Percentiles rank a stretch among this genome's conserved stretches.
Conservation (phyloP, 2,329 filamentous ascomycete genomes). For the Monosporascus sp. region DNA sequence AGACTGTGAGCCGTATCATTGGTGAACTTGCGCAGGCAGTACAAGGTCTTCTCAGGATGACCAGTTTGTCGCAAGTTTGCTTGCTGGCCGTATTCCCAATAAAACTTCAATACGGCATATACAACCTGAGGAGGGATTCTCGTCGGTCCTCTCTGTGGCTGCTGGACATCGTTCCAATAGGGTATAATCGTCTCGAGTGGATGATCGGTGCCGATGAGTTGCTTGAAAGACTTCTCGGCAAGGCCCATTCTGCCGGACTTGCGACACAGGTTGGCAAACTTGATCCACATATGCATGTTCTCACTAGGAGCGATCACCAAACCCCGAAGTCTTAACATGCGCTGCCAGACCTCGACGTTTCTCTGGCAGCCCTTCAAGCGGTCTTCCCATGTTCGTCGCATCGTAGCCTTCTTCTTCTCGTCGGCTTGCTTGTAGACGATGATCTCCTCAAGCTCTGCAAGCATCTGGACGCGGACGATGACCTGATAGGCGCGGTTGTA, state of each 20-base stretch:
- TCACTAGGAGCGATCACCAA: constrained; percentile 88
- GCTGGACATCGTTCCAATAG: constrained; percentile 44
- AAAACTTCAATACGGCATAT: constrained; percentile 95
- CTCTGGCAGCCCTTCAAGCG: constrained; percentile 91
- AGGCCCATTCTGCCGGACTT: constrained; percentile 93
- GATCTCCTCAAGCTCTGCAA: constrained; percentile 96
- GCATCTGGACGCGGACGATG: constrained; percentile 98
- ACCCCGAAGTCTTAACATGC: constrained; percentile 91
- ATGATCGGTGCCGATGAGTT: constrained; percentile 71
- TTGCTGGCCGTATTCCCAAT: constrained; percentile 82
- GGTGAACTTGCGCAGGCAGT: constrained; percentile 58
- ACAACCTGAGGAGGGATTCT: constrained; percentile 71
- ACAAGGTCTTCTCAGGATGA: constrained; percentile 51
- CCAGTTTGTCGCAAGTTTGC: constrained; percentile 35
- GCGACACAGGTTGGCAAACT: constrained; percentile 95
- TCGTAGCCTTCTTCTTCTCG: constrained; percentile 79
- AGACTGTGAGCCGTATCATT: constrained; percentile 52
- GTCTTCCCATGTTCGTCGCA: constrained; percentile 94
- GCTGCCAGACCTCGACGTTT: constrained; percentile 97
- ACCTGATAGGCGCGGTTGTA: constrained; percentile 97
- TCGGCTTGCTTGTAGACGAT: constrained; percentile 97
- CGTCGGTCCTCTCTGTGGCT: constrained; percentile 31
- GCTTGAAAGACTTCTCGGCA: constrained; percentile 90
- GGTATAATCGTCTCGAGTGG: constrained; percentile 58
- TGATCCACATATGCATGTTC: constrained; percentile 99